Evolutionary conservation across 2,329 filamentous ascomycete genomes (phyloP).

Genomic region (Ascochyta rabiei): DNA sequence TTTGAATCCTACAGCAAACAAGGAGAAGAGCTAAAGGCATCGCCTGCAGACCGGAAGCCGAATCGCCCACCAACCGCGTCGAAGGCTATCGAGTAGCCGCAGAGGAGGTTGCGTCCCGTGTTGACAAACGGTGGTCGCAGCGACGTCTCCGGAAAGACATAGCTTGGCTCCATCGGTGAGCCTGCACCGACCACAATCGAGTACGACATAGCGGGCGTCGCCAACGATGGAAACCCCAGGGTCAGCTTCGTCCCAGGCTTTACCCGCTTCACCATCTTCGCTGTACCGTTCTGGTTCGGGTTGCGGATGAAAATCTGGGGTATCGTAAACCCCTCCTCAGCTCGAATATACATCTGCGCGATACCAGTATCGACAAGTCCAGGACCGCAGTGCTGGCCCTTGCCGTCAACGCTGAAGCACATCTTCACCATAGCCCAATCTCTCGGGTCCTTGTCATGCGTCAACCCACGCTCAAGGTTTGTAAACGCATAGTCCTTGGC

Average conservation of each 20-base stretch:
- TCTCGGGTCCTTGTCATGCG: slow-evolving; percentile 33
- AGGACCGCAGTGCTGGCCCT: slow-evolving; percentile 29
- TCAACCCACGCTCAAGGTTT: slow-evolving; percentile 34
- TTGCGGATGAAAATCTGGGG: slow-evolving; percentile 40
- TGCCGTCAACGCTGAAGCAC: slow-evolving; percentile 37
- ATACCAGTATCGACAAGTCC: slow-evolving; percentile 44
- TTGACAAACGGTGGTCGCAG: slow-evolving; percentile 38
- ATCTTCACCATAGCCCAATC: slow-evolving; percentile 45
- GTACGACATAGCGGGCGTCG: slow-evolving; percentile 27
- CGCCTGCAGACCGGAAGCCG: slow-evolving; percentile 34
- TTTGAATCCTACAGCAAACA: slow-evolving; percentile 22
- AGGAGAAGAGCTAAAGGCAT: slow-evolving; percentile 14
- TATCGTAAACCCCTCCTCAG: slow-evolving; percentile 32
- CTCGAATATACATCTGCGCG: slow-evolving; percentile 44
- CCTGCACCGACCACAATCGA: slow-evolving; percentile 36
- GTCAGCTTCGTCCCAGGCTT: slow-evolving; percentile 37
- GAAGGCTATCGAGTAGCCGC: slow-evolving; percentile 42
- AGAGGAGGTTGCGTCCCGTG: slow-evolving; percentile 43
- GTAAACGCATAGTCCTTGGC: slow-evolving; percentile 31
- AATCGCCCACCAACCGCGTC: slow-evolving; percentile 42
- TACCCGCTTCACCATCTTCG: slow-evolving; percentile 38
- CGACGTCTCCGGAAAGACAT: slow-evolving; percentile 35
- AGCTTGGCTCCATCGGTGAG: slow-evolving; percentile 33
- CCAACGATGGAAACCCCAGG: slow-evolving; percentile 32
- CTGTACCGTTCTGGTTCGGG: slow-evolving; percentile 35